Conservation (phyloP, 208 protist genomes). For the Trypanosoma rangeli region DNA sequence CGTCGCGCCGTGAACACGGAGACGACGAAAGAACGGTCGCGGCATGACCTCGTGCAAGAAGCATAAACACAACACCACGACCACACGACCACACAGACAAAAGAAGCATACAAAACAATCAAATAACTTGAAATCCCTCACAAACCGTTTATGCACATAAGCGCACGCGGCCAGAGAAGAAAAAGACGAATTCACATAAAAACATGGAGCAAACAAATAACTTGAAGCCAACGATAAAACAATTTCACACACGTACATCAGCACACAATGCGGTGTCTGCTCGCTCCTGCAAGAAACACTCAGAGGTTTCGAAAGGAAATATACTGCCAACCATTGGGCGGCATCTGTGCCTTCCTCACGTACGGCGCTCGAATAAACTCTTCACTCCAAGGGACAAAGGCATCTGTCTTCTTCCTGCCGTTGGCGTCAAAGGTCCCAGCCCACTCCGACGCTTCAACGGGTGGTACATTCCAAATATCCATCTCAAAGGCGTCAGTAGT, state of each 20-base stretch:
- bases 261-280: background rate
- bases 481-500: constrained; percentile 9
- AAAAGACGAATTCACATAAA: background rate
- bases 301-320: background rate
- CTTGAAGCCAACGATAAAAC: background rate
- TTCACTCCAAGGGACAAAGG: constrained; percentile 23
- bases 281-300: background rate
- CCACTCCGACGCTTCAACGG: constrained; percentile 18
- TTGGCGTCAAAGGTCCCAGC: too few species aligned
- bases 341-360: constrained; percentile 16
- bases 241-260: background rate
- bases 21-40: constrained; percentile 31
- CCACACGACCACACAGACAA: constrained; percentile 4
- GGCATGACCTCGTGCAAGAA: constrained; percentile 9
- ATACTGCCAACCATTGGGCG: constrained; percentile 19
- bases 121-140: too few species aligned
- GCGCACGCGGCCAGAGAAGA: background rate
- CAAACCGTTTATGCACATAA: background rate
- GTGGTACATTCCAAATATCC: constrained; percentile 29
- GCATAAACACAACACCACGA: background rate
- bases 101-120: too few species aligned
- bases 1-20: constrained; percentile 43
- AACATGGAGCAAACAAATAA: background rate
- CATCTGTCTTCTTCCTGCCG: background rate
- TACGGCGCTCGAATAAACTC: constrained; percentile 22